phyloP scores from a whole-genome alignment of 2,329 filamentous ascomycete species.

The Sporothrix dimorphospora region DNA sequence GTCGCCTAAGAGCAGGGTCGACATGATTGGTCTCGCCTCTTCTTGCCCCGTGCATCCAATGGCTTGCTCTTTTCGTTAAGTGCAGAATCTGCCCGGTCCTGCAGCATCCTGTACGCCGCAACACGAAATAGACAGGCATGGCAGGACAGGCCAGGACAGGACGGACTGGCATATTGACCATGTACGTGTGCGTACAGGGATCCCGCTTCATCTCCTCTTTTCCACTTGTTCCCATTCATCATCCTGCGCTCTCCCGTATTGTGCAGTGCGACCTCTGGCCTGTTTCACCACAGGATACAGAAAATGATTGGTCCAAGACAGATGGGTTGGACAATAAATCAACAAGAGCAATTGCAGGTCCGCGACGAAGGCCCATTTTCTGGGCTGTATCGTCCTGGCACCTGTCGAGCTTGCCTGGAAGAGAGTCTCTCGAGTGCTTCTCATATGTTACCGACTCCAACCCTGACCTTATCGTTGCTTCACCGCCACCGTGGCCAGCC shows the following conservation, averaged over 20 bases:
- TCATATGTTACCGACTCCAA: not conserved
- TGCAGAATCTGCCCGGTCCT: slow-evolving; percentile 28
- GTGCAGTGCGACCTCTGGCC: slow-evolving; percentile 6
- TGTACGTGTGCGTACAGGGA: not conserved
- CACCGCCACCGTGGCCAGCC: slow-evolving; percentile 7
- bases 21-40: slow-evolving; percentile 26
- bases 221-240: not conserved
- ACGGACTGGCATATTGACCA: not conserved
- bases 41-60: slow-evolving; percentile 25
- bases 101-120: slow-evolving; percentile 12
- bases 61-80: not conserved
- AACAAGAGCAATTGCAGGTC: not conserved
- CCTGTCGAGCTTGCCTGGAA: slow-evolving; percentile 1
- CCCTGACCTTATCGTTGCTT: slow-evolving; percentile 7
- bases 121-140: slow-evolving; percentile 18
- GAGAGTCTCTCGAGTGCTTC: not conserved
- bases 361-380: not conserved
- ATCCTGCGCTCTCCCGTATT: not conserved
- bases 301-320: not conserved
- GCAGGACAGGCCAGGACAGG: not conserved
- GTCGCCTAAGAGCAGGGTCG: not conserved
- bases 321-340: not conserved
- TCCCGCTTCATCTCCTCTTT: not conserved
- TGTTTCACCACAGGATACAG: slow-evolving; percentile 15
- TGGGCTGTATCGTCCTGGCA: not conserved